Percentiles rank a stretch among this genome's conserved stretches.
phyloP scores from a whole-genome alignment of 2,329 filamentous ascomycete genomes.

The Dactylella cylindrospora region DNA sequence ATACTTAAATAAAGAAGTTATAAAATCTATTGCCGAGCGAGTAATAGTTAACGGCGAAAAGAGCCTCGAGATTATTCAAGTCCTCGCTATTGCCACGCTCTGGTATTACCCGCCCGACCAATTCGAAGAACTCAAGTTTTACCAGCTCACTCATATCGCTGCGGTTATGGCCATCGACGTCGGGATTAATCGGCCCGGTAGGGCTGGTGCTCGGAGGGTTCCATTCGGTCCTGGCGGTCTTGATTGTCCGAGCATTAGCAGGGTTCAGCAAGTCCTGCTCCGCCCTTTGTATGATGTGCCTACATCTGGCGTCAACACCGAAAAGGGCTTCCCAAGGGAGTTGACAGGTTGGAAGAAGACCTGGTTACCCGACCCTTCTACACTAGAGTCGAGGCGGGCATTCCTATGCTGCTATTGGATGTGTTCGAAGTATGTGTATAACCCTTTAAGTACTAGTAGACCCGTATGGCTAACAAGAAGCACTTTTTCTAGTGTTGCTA shows the following conservation, averaged over 20 bases:
- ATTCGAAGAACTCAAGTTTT: constrained; percentile 49
- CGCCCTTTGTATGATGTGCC: too few relatives aligned
- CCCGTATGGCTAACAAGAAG: neutral
- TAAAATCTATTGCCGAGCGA: constrained; percentile 46
- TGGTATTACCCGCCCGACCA: constrained; percentile 49
- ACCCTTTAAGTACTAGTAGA: neutral
- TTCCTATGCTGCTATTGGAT: constrained; percentile 52
- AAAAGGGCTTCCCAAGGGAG: constrained; percentile 22
- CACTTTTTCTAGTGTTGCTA: constrained; percentile 51
- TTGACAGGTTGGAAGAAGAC: constrained; percentile 26
- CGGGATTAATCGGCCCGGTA: constrained; percentile 44
- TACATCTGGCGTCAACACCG: constrained; percentile 10
- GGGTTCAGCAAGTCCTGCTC: constrained; percentile 30
- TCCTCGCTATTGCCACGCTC: constrained; percentile 45
- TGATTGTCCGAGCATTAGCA: neutral
- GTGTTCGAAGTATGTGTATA: constrained; percentile 47
- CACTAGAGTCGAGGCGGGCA: constrained; percentile 52
- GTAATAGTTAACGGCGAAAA: constrained; percentile 49
- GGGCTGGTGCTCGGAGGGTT: constrained; percentile 20
- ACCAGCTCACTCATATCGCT: constrained; percentile 48
- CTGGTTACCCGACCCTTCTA: constrained; percentile 46
- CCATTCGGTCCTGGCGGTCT: constrained; percentile 12
- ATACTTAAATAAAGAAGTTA: constrained; percentile 47
- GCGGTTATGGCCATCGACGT: constrained; percentile 49
- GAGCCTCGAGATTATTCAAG: constrained; percentile 48